Conservation (phyloP, 2,329 filamentous ascomycete genomes). For the Aspergillus sp. region DNA sequence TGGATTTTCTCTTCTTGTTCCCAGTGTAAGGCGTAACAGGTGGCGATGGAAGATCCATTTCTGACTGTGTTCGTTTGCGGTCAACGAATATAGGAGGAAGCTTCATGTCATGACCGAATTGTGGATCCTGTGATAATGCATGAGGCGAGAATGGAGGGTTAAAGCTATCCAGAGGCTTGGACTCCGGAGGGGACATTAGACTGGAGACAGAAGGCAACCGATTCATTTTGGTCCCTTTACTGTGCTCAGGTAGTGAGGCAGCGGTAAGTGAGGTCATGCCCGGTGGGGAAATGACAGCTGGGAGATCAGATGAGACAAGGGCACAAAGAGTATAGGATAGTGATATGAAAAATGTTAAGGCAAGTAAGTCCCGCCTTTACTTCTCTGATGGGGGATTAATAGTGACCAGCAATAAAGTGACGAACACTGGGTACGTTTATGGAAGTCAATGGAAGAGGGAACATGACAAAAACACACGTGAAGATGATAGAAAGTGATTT, state of each 20-base stretch:
- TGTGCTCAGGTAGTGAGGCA: conserved; percentile 22
- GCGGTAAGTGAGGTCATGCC: conserved; percentile 29
- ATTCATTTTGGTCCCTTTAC: conserved; percentile 38
- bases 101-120: conserved; percentile 32
- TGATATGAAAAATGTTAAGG: neutral
- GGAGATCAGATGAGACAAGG: neutral
- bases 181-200: conserved; percentile 48
- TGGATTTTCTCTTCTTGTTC: conserved; percentile 39
- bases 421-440: conserved; percentile 17
- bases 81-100: conserved; percentile 43
- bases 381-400: neutral
- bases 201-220: conserved; percentile 44
- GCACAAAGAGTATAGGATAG: neutral
- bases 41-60: conserved; percentile 47
- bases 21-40: conserved; percentile 46
- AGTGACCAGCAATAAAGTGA: neutral
- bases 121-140: conserved; percentile 27
- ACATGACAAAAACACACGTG: conserved; percentile 22
- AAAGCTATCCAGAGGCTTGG: conserved; percentile 53
- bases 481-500: conserved; percentile 28
- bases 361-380: neutral
- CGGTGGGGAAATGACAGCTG: neutral
- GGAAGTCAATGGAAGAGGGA: conserved; percentile 22
- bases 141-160: conserved; percentile 30
- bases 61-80: conserved; percentile 42